Base-by-base conservation (phyloP, 2,329 filamentous ascomycete genomes). In the Aspergillus phoenicis region DNA sequence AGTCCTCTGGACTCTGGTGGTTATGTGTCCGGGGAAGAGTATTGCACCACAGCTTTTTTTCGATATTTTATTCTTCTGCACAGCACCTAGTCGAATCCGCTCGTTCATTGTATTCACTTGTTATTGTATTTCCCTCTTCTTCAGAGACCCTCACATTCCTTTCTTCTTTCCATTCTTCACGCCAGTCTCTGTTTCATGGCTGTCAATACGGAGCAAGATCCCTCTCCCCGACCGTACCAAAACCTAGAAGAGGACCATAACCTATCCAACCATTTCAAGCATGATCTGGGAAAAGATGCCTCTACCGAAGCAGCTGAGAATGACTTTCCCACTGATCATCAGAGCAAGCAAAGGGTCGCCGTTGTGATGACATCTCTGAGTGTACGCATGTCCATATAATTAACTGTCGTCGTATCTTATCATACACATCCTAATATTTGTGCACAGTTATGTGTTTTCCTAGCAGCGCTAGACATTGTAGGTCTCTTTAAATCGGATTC, bases 391-490 rank as follows among this genome's bases (percentile, higher is more conserved):
- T 13, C 20, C 30, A 10, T 13, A 36, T 36, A 11, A 36, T 36
- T 3, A 41, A 4, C 11, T 30, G 10, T 30, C 33, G 6, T 20
- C 33, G 28, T 38, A 38, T 6, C n/a, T 26, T 26, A 26, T 36
- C 11, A 11, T 36, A 26, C 41, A 10, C 4, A 4, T 39, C 13
- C 51, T 53, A 24, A 53, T 11, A 10, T 4, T 7, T 8, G 20
- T 26, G 30, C 33, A 39, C 26, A 53, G 51, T 20, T 53, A 41
- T 53, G 51, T n/a, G 51, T 53, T 20, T 53, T 53, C 17, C 30
- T 53, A n/a, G 51, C 51, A 15, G 51, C 51, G 5, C 28, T 53
- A 38, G 51, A 53, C 15, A 53, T 53, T 11, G 51, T 53, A 53
- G 24, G 33, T 8, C 17, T 8, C 17, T 7, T 7, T 39, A 1